A percentile compares a stretch with the other conserved stretches of the same genome.
phyloP scores from a whole-genome alignment of 306 rosid species.

The Prunus persica region Prunus_persica_NCBIv2 NC_034009.1:37427001-37427500 shows the following conservation, averaged over 20 bases:
- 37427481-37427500: neutral
- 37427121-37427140: neutral
- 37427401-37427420: constrained; percentile 4
- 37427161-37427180: constrained; percentile 7
- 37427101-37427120: neutral
- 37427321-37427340: constrained; percentile 9
- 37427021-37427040: neutral
- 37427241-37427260: neutral
- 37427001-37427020: neutral
- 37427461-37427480: neutral
- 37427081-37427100: neutral
- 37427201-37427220: constrained; percentile 5
- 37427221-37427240: neutral
- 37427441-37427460: neutral
- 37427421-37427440: no score
- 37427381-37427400: neutral
- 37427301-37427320: neutral
- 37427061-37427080: neutral
- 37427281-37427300: neutral
- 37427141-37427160: neutral
- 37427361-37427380: neutral
- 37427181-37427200: neutral
- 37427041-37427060: neutral
- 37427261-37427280: neutral
- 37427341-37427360: neutral